Base-by-base conservation (phyloP, 2,329 filamentous ascomycete species). In the Cladosporium sp. region DNA sequence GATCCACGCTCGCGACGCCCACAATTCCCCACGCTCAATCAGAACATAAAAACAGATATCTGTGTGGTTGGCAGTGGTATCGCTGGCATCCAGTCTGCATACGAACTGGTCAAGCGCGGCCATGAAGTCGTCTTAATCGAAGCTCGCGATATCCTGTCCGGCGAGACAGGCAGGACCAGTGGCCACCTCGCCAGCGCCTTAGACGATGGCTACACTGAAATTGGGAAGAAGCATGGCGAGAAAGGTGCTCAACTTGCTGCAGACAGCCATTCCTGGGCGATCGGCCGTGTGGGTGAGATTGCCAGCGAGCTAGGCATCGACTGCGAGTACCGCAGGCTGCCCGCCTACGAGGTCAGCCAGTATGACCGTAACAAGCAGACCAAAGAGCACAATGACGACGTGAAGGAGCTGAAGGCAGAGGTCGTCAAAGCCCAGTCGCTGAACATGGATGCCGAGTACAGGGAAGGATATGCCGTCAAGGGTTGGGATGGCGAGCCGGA, bases 141-240 rank as follows among this genome's bases (percentile, higher is more conserved):
- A 68, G 83, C 84, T 8, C 81, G 84, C 5, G 80, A 85, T n/a
- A 77, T 84, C 2, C 73, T 86, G 0, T 81, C 83, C 2, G 84
- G 85, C 2, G 85, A 87, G 71, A 82, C 80, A 0, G 83, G 83
- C 0, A 76, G 85, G 5, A 87, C 84, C 0, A 83, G 79, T 50
- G 85, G 85, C 0, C 85, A 87, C 69, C 72, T 87, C 33, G 80
- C 83, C 2, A 86, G 80, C 65, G 82, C 82, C 3, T 74, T 87
- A 2, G 85, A 87, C 33, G 84, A 85, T 61, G 80, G 81, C 2
- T 87, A 85, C 66, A 69, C 77, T 0, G 77, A 80, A 28, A 85
- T 87, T 62, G 78, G 78, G 8, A 80, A 81, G 73, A 84, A 84
- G 72, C 84, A 86, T 60, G 84, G 85, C 0, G 72, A 80, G 23